Conservation (phyloP, 2,329 filamentous ascomycete species). For the Aspergillus fumigatus region DNA sequence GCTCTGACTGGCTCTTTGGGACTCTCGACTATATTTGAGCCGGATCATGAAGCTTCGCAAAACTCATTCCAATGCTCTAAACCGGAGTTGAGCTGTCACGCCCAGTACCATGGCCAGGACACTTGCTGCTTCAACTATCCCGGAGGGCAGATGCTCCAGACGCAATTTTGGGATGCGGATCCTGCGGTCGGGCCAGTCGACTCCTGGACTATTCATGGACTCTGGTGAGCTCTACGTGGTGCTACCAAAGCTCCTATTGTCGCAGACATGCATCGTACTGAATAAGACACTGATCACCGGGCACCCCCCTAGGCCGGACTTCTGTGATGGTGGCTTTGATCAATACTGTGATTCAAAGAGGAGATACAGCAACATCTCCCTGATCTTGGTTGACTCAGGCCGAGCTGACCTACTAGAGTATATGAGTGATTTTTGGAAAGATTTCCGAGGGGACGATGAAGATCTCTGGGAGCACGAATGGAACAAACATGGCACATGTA, state of each 20-base stretch:
- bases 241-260: not conserved
- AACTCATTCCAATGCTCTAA: conserved; percentile 26
- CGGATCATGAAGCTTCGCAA: conserved; percentile 5
- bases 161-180: conserved; percentile 72
- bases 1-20: conserved; percentile 28
- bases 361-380: conserved; percentile 61
- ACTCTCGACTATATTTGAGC: conserved; percentile 18
- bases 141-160: conserved; percentile 66
- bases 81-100: conserved; percentile 57
- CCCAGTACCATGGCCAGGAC: conserved; percentile 56
- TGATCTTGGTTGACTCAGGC: conserved; percentile 55
- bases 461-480: conserved; percentile 71
- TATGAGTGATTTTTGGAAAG: conserved; percentile 70
- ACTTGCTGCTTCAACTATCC: conserved; percentile 72
- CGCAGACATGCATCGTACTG: not conserved
- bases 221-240: conserved; percentile 46
- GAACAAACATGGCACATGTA: conserved; percentile 71
- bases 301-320: conserved; percentile 49
- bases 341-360: conserved; percentile 60
- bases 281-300: conserved; percentile 2
- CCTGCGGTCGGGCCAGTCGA: conserved; percentile 62
- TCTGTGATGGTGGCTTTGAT: conserved; percentile 67
- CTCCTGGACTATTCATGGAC: conserved; percentile 70
- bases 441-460: conserved; percentile 60
- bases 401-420: conserved; percentile 56